These are phyloP conservation scores for Neofusicoccum ribis DNA, from an alignment of 2,329 filamentous ascomycete genomes.

Conservation along the genomic window DNA sequence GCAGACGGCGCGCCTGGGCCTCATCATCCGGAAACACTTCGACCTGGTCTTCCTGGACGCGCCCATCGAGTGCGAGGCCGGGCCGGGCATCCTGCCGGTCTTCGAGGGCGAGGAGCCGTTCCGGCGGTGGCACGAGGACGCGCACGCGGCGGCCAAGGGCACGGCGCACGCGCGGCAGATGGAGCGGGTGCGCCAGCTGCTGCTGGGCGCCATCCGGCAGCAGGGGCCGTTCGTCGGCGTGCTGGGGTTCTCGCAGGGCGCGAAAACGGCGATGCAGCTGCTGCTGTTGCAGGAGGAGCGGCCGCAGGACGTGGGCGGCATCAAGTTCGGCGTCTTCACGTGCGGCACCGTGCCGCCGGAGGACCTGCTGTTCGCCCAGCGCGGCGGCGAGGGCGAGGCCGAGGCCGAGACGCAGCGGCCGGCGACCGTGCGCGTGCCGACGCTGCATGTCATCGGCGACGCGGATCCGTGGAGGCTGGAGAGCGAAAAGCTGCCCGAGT, in stretches of 20 bases:
- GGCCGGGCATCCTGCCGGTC: conserved; percentile 63
- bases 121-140: conserved; percentile 57
- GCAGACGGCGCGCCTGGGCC: conserved; percentile 33
- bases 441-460: conserved; percentile 34
- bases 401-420: background rate
- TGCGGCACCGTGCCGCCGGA: conserved; percentile 22
- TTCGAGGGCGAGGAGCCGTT: conserved; percentile 70
- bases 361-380: conserved; percentile 27
- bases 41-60: conserved; percentile 72
- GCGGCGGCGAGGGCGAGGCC: conserved; percentile 24
- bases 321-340: conserved; percentile 12
- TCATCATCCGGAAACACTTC: conserved; percentile 55
- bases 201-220: conserved; percentile 29
- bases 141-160: conserved; percentile 51
- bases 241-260: conserved; percentile 53
- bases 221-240: conserved; percentile 51
- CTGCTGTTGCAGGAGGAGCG: conserved; percentile 35
- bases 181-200: conserved; percentile 29
- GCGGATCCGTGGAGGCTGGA: conserved; percentile 38
- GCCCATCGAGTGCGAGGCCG: conserved; percentile 63
- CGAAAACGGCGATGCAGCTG: conserved; percentile 49
- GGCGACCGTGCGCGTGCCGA: conserved; percentile 30
- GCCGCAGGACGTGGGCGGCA: conserved; percentile 21
- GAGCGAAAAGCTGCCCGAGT: conserved; percentile 32
- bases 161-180: conserved; percentile 50